Percentiles rank a stretch among this genome's conserved stretches.
Conservation (phyloP, 106 monocot genomes). For the Dioscorea alata region DNA sequence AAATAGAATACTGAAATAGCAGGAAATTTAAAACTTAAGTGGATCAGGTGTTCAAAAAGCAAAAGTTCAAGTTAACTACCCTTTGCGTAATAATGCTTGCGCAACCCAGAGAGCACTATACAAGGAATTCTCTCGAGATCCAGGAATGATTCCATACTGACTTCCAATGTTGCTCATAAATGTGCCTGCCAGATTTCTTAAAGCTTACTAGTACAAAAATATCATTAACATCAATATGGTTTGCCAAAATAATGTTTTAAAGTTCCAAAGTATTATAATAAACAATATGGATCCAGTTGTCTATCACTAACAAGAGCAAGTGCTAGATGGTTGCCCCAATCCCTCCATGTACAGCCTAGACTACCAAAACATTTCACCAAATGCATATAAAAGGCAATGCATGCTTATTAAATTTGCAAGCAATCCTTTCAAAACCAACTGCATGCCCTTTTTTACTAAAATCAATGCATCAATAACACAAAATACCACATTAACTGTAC, state of each 20-base stretch:
- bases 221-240: no score
- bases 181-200: constrained; percentile 29
- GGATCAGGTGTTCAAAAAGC: neutral
- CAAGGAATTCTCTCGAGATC: constrained; percentile 76
- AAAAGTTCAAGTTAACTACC: constrained; percentile 27
- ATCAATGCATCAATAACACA: no score
- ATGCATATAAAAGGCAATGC: no score
- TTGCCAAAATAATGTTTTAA: neutral
- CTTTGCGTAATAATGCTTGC: constrained; percentile 79
- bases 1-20: neutral
- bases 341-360: no score
- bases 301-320: no score
- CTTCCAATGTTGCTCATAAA: constrained; percentile 69
- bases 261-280: neutral
- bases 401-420: no score
- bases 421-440: no score
- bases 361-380: no score
- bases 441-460: no score
- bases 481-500: no score
- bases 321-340: no score
- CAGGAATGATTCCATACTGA: constrained; percentile 59
- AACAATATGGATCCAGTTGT: no score
- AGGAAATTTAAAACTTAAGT: neutral
- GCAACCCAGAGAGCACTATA: constrained; percentile 97
- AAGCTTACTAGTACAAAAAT: neutral